Evolutionary conservation across 164 flowering plant genomes (phyloP).

Genomic region (Magnolia officinalis): DNA sequence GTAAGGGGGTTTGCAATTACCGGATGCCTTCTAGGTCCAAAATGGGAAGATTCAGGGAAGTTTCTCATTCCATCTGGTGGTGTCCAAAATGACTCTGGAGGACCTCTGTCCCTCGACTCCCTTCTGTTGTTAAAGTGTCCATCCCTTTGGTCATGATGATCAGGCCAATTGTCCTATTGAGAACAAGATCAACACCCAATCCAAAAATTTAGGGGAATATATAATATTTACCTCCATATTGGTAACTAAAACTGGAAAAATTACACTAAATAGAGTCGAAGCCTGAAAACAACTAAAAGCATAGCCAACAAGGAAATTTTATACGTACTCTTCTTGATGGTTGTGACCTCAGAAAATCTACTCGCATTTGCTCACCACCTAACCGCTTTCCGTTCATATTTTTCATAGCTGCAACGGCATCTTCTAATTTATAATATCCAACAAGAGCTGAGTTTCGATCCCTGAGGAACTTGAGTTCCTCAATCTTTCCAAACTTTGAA

Average conservation of each 20-base stretch:
- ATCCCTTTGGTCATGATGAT: slow-evolving; percentile 49
- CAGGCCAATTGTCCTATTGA: slow-evolving; percentile 56
- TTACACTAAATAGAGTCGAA: background rate
- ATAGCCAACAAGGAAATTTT: background rate
- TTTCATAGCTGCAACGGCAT: slow-evolving; percentile 76
- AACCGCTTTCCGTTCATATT: slow-evolving; percentile 67
- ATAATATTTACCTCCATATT: background rate
- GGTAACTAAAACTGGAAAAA: background rate
- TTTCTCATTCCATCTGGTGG: slow-evolving; percentile 20
- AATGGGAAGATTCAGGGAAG: slow-evolving; percentile 27
- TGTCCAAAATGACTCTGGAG: slow-evolving; percentile 29
- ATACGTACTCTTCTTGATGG: slow-evolving; percentile 74
- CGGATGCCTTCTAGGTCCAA: slow-evolving; percentile 36
- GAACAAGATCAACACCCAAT: background rate
- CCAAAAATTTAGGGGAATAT: background rate
- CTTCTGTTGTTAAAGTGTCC: slow-evolving; percentile 34
- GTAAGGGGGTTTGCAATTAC: slow-evolving; percentile 26
- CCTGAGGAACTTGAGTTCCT: slow-evolving; percentile 68
- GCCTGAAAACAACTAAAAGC: background rate
- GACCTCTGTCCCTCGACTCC: slow-evolving; percentile 25
- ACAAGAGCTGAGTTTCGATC: slow-evolving; percentile 75
- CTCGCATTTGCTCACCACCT: slow-evolving; percentile 78
- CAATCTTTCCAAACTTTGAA: slow-evolving; percentile 76
- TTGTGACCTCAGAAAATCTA: slow-evolving; percentile 79
- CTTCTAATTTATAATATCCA: slow-evolving; percentile 63